These are phyloP conservation scores for Candida boidinii DNA, from an alignment of 805 yeast genomes.

Conservation along the genomic window DNA sequence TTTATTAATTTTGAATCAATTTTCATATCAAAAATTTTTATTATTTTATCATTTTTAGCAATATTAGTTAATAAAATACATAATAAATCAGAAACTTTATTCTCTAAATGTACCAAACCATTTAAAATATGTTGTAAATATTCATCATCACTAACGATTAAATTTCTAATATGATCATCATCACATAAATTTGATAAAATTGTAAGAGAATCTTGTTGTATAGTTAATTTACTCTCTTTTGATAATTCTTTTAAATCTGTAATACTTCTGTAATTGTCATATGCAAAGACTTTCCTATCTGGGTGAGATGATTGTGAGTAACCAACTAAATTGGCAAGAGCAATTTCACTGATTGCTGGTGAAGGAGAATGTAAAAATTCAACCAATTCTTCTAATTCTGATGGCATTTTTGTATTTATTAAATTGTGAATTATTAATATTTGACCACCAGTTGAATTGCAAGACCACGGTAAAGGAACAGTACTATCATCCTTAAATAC, in stretches of 20 bases:
- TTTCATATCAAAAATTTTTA: constrained; percentile 36
- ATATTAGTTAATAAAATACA: constrained; percentile 79
- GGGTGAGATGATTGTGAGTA: constrained; percentile 62
- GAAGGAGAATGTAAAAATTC: constrained; percentile 76
- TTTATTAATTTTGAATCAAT: constrained; percentile 27
- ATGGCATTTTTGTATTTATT: constrained; percentile 39
- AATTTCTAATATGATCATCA: constrained; percentile 50
- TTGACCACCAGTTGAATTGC: no score
- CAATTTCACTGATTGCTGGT: constrained; percentile 72
- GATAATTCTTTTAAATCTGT: constrained; percentile 60
- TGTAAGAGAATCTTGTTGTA: constrained; percentile 63
- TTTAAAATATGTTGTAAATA: constrained; percentile 42
- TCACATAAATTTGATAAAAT: constrained; percentile 79
- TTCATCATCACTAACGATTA: constrained; percentile 55
- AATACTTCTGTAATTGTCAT: constrained; percentile 63
- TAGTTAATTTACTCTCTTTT: constrained; percentile 41
- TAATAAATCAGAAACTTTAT: constrained; percentile 70
- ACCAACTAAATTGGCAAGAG: constrained; percentile 76
- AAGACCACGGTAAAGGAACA: no score
- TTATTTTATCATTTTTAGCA: constrained; percentile 66
- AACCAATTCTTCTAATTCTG: constrained; percentile 56
- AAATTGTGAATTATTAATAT: no score
- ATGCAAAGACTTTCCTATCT: constrained; percentile 55
- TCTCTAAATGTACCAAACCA: constrained; percentile 44
- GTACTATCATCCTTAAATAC: no score